A percentile compares a stretch with the other conserved stretches of the same genome.
phyloP scores from a whole-genome alignment of 1,284 basidiomycete genomes.

The Anthracocystis setariae region DNA sequence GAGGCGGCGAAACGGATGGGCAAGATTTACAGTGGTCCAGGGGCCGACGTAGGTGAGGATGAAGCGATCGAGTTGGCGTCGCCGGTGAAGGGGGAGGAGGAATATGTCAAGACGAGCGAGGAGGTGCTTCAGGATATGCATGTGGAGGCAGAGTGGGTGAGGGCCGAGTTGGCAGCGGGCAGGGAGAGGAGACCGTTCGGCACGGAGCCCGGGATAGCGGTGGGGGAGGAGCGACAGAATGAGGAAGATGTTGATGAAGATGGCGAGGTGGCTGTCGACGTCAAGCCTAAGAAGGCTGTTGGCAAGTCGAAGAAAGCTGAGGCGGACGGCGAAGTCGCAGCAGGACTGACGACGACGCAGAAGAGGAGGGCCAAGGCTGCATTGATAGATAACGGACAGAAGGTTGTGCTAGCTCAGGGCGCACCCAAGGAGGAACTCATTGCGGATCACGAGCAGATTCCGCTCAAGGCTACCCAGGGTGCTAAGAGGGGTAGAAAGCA shows the following conservation, averaged over 20 bases:
- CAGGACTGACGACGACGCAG: slow-evolving; percentile 14
- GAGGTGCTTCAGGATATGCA: slow-evolving; percentile 57
- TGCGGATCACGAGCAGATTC: slow-evolving; percentile 40
- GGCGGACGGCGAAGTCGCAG: neutral
- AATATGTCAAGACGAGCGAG: slow-evolving; percentile 53
- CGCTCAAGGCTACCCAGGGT: slow-evolving; percentile 5
- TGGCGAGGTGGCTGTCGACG: slow-evolving; percentile 20
- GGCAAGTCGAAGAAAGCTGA: neutral
- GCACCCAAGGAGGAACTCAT: slow-evolving; percentile 35
- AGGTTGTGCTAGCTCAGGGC: slow-evolving; percentile 38
- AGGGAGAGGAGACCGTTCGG: slow-evolving; percentile 39
- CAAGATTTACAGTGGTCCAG: slow-evolving; percentile 45
- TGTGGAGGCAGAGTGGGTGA: slow-evolving; percentile 50
- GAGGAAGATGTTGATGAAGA: slow-evolving; percentile 17
- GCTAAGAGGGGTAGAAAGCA: slow-evolving; percentile 15
- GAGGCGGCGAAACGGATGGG: slow-evolving; percentile 45
- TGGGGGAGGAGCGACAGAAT: slow-evolving; percentile 18
- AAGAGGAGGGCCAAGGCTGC: slow-evolving; percentile 30
- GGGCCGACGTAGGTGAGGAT: slow-evolving; percentile 61
- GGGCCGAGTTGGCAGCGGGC: slow-evolving; percentile 44
- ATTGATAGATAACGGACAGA: slow-evolving; percentile 37
- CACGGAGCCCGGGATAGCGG: slow-evolving; percentile 30
- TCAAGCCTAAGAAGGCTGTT: slow-evolving; percentile 6
- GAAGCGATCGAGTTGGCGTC: slow-evolving; percentile 46
- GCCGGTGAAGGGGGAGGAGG: slow-evolving; percentile 52